A percentile compares a stretch with the other conserved stretches of the same genome.
Evolutionary conservation across 495 filamentous ascomycete species (phyloP).

Genomic region (Chaetomium fimeti): DNA sequence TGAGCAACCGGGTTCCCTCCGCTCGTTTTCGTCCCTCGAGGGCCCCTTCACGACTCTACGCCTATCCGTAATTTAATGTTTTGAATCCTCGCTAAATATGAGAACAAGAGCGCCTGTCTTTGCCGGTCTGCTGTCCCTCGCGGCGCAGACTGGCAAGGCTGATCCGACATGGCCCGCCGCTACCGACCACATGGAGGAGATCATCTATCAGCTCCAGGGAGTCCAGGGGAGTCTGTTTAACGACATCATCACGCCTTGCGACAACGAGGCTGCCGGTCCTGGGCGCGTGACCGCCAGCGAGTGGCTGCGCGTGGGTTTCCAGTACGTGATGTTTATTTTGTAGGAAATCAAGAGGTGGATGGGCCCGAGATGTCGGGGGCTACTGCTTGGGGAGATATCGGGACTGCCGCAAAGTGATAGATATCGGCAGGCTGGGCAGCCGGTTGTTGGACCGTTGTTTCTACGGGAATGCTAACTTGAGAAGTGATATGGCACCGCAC

Average conservation of each 20-base stretch:
- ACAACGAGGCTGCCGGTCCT: conserved; percentile 52
- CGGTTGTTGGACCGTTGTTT: not conserved
- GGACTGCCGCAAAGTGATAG: no score
- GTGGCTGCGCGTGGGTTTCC: conserved; percentile 62
- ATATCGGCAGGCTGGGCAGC: no score
- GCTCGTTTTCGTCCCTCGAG: conserved; percentile 4
- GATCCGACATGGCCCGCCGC: conserved; percentile 60
- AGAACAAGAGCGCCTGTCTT: conserved; percentile 26
- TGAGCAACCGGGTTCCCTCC: not conserved
- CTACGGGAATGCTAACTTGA: not conserved
- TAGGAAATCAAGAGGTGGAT: not conserved
- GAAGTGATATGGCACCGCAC: conserved; percentile 56
- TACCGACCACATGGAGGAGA: conserved; percentile 62
- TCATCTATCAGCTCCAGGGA: conserved; percentile 57
- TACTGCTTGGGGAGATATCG: not conserved
- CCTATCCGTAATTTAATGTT: conserved; percentile 18
- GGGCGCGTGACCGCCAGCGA: conserved; percentile 58
- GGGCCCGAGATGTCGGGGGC: not conserved
- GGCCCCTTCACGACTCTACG: not conserved
- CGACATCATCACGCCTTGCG: conserved; percentile 57
- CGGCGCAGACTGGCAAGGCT: conserved; percentile 32
- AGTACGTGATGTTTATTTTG: conserved; percentile 33
- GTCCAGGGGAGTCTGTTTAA: conserved; percentile 55
- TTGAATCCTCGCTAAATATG: conserved; percentile 27
- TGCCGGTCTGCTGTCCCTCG: conserved; percentile 38